Evolutionary conservation across 805 yeast genomes (phyloP).

Genomic region (Wickerhamiella kurtzmanii): DNA sequence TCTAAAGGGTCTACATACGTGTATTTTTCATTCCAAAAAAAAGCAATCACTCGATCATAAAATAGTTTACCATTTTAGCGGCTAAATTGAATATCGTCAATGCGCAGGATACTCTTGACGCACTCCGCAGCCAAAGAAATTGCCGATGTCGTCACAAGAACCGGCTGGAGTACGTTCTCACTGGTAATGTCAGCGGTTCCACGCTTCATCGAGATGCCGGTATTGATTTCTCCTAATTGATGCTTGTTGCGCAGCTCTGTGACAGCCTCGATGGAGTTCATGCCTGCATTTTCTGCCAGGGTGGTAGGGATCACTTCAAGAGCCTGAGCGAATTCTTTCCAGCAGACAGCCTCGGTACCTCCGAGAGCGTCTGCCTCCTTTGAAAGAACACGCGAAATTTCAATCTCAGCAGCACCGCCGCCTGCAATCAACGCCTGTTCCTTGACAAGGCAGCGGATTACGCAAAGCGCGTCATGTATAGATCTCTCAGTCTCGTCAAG

Average conservation of each 20-base stretch:
- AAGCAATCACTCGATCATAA: neutral
- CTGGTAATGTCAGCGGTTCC: constrained; percentile 85
- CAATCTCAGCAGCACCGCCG: constrained; percentile 97
- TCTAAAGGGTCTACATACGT: too few species aligned
- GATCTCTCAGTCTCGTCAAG: constrained; percentile 96
- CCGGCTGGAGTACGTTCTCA: constrained; percentile 95
- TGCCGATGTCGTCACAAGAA: constrained; percentile 86
- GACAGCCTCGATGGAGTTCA: constrained; percentile 80
- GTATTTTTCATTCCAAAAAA: neutral
- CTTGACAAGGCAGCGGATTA: constrained; percentile 72
- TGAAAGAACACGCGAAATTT: constrained; percentile 60
- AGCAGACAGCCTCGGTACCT: constrained; percentile 83
- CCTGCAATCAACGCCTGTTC: constrained; percentile 89
- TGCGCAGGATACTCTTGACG: constrained; percentile 87
- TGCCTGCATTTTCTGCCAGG: constrained; percentile 88
- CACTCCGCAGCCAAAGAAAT: constrained; percentile 91
- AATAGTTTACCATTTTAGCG: constrained; percentile 45
- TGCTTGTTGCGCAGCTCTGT: constrained; percentile 87
- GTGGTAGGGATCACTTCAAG: constrained; percentile 88
- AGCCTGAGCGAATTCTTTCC: constrained; percentile 84
- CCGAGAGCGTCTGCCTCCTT: constrained; percentile 54
- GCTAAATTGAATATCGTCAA: constrained; percentile 92
- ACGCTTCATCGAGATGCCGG: constrained; percentile 93
- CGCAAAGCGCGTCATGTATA: constrained; percentile 94
- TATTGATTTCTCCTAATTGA: constrained; percentile 76